These are phyloP conservation scores for Cyclocybe aegerita DNA, from an alignment of 768 basidiomycete species.

Conservation along the genomic window DNA sequence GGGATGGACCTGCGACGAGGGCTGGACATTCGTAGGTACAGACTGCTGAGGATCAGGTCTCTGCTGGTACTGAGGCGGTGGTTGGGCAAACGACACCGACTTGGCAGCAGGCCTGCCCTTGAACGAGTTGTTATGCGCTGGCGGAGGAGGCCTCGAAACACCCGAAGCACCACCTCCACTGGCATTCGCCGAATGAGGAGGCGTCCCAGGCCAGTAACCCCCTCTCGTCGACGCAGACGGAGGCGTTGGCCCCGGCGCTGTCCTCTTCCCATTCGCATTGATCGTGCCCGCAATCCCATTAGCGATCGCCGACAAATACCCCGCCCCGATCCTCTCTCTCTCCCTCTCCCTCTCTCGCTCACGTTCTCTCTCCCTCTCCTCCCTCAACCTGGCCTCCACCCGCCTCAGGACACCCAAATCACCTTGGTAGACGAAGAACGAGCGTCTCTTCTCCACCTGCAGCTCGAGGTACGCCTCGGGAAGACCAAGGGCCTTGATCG, in stretches of 20 bases:
- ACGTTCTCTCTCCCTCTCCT: constrained; percentile 39
- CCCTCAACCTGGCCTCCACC: constrained; percentile 55
- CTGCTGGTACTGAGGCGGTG: constrained; percentile 14
- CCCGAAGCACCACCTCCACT: neutral
- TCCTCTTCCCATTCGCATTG: constrained; percentile 34
- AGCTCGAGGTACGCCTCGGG: constrained; percentile 93
- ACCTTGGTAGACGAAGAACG: constrained; percentile 88
- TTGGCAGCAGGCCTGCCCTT: constrained; percentile 47
- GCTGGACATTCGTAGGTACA: neutral
- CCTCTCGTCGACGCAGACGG: constrained; percentile 12
- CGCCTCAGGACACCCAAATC: constrained; percentile 74
- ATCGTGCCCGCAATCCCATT: constrained; percentile 13
- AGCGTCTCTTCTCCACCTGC: constrained; percentile 75
- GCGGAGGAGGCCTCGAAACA: constrained; percentile 1
- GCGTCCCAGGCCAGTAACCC: constrained; percentile 14
- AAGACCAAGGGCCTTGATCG: constrained; percentile 57
- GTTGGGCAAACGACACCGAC: constrained; percentile 47
- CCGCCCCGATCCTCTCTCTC: constrained; percentile 28
- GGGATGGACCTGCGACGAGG: neutral
- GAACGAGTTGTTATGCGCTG: constrained; percentile 13
- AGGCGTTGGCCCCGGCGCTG: constrained; percentile 24
- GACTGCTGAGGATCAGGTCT: neutral
- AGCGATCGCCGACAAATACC: constrained; percentile 15
- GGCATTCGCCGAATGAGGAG: neutral
- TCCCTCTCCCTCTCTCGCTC: constrained; percentile 32